Base-by-base conservation (phyloP, 1,139 yeast genomes). In the Citeromyces siamensis region DNA sequence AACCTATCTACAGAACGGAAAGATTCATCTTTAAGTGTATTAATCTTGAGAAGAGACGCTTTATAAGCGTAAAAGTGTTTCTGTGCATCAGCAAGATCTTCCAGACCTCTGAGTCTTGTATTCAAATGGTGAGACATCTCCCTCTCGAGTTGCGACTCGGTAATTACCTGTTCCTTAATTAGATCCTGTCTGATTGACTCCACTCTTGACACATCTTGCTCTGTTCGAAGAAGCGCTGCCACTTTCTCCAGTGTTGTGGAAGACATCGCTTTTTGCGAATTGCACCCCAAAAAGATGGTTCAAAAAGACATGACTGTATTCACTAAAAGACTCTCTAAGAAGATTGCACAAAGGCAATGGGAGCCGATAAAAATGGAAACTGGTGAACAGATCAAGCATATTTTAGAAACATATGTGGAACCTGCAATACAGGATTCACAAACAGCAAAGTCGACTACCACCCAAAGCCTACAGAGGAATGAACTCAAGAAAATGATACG, bases 41-140 rank as follows among this genome's bases (percentile, higher is more conserved):
- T 73, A 39, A 88, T 71, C 44, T 73, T 73, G 23, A 62, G 62
- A 42, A 85, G 68, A 42, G 72, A 75, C 18, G 64, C 59, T 46
- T 69, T 74, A 37, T 80, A 61, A 13, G 60, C 54, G 38, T 60
- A 64, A 32, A 79, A 62, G 37, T 61, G 61, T 27, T 51, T 49
- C 14, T 62, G 58, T 2, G 70, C 58, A 17, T 50, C 48, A 38
- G 59, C 59, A 40, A 68, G 53, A 41, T 60, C 53, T 19, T 58
- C 50, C 38, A 67, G 47, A 43, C 64, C 67, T 31, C 56, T 46
- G 47, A 58, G 53, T 17, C 66, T 60, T 12, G 64, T 53, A 33
- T 63, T 63, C 39, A 66, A 62, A 50, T 59, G 76, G 27, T 57
- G 53, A 41, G 66, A 66, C 3, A 71, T 64, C 36, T 71, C 66